Evolutionary conservation across 2,329 filamentous ascomycete genomes (phyloP).

Genomic region (Phoma herbarum): DNA sequence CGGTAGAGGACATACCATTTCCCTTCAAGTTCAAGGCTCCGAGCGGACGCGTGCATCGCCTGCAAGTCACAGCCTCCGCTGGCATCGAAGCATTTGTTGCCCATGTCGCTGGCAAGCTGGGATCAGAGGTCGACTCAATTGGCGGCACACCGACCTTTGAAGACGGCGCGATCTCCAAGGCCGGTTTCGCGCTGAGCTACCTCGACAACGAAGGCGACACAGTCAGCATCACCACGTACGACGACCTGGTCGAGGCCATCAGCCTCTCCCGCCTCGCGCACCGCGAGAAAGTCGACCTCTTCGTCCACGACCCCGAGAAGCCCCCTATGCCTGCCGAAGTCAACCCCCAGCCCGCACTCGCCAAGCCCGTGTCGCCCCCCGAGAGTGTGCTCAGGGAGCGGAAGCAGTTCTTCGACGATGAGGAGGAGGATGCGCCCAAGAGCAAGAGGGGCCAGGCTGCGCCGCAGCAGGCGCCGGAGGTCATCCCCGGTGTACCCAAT

Average conservation of each 20-base stretch:
- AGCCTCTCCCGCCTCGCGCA: slow-evolving; percentile 77
- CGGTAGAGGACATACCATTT: slow-evolving; percentile 76
- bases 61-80: slow-evolving; percentile 82
- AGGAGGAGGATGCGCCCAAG: slow-evolving; percentile 61
- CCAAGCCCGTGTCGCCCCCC: slow-evolving; percentile 62
- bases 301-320: slow-evolving; percentile 92
- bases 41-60: slow-evolving; percentile 88
- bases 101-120: slow-evolving; percentile 84
- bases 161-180: slow-evolving; percentile 77
- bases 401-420: slow-evolving; percentile 60
- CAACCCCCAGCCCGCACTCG: slow-evolving; percentile 64
- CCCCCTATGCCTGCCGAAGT: slow-evolving; percentile 76
- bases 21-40: slow-evolving; percentile 99
- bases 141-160: slow-evolving; percentile 82
- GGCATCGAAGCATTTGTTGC: slow-evolving; percentile 82
- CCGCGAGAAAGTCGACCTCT: slow-evolving; percentile 94
- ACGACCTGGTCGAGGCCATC: slow-evolving; percentile 91
- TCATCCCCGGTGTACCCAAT: slow-evolving; percentile 92
- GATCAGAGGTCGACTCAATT: slow-evolving; percentile 80
- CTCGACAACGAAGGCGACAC: slow-evolving; percentile 96
- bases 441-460: slow-evolving; percentile 56
- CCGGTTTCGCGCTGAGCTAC: slow-evolving; percentile 92
- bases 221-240: slow-evolving; percentile 94
- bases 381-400: slow-evolving; percentile 60
- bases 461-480: slow-evolving; percentile 69